Conservation (phyloP, 345 rosid genomes). For the Rhodamnia rubescens region DNA sequence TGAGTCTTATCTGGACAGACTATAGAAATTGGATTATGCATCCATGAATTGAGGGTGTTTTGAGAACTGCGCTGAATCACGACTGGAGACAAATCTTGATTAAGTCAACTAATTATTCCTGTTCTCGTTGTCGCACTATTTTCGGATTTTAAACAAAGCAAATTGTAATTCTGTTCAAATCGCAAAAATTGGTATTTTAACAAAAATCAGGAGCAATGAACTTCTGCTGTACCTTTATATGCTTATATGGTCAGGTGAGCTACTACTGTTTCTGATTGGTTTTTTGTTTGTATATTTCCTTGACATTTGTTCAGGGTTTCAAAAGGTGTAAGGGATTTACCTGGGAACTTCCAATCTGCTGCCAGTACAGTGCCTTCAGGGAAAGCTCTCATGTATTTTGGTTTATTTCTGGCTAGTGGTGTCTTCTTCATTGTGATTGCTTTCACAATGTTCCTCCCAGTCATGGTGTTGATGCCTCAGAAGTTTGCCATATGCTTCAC, state of each 20-base stretch:
- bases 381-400: conserved; percentile 75
- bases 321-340: conserved; percentile 80
- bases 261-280: not conserved
- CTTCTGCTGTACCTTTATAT: not conserved
- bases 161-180: not conserved
- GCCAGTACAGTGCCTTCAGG: conserved; percentile 87
- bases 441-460: conserved; percentile 91
- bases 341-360: conserved; percentile 73
- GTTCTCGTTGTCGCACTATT: not conserved
- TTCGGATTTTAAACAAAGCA: not conserved
- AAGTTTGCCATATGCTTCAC: conserved; percentile 92
- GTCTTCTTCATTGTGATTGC: conserved; percentile 78
- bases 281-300: not conserved
- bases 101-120: not conserved
- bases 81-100: not conserved
- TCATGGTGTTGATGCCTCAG: conserved; percentile 91
- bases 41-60: not conserved
- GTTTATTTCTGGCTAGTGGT: conserved; percentile 66
- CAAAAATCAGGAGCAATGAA: not conserved
- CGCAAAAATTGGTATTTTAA: not conserved
- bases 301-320: conserved; percentile 47
- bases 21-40: not conserved
- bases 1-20: not conserved
- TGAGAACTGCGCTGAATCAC: not conserved
- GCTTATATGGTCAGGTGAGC: not conserved